Base-by-base conservation (phyloP, 2,329 filamentous ascomycete species). In the Chlorencoelia australis region DNA sequence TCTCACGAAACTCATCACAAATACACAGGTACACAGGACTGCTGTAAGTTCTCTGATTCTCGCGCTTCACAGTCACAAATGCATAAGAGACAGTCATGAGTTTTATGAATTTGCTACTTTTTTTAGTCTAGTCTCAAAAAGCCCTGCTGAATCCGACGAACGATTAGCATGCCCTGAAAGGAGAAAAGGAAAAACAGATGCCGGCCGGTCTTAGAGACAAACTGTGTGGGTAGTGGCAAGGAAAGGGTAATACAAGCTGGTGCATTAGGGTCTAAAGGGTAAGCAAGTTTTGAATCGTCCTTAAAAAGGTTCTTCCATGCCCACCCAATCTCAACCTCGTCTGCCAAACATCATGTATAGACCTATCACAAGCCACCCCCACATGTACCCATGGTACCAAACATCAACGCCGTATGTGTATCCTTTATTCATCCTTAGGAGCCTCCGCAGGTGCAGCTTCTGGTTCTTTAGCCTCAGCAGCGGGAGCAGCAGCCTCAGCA, bases 401-500 rank as follows among this genome's bases (percentile, higher is more conserved):
- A 50, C 39, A 51, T 52, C 47, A 55, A 57, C 51, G 52, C 52
- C 52, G 46, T 39, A 32, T 49, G 43, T 42, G 42, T 43, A 46
- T 35, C 37, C 40, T 55, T 42, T 57, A 57, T 45, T 56, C 51
- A 42, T 50, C 50, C 42, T 49, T 51, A 41, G 50, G 39, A 47
- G 46, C 17, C 45, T 56, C 55, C 30, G 51, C 44, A 39, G 67
- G 60, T 42, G 71, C 64, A 43, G 77, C 62, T 46, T 77, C 67
- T 53, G 68, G 57, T 47, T 74, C 67, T 42, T 50, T 52, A n/a
- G 48, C 41, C 42, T 66, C 61, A 46, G 77, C 61, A 47, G 77
- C 66, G 53, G 69, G 66, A 55, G 77, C 75, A 42, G 69, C 59
- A 52, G 68, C 66, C 45, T 71, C 69, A 47, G 73, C 70, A 51